Base-by-base conservation (phyloP, 257 asterid species). In the Nicotiana benthamiana region DNA sequence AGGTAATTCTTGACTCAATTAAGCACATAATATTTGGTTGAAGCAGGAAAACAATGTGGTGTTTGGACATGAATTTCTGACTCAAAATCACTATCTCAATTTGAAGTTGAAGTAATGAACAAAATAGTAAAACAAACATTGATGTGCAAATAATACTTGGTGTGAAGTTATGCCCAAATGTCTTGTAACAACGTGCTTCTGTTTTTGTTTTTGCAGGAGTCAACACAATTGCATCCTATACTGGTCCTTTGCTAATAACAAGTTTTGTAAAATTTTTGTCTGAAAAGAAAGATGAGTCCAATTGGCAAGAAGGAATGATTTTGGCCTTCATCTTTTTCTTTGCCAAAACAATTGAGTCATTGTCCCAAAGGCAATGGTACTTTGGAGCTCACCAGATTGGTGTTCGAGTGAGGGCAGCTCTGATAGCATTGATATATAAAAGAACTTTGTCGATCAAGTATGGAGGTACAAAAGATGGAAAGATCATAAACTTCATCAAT, bases 361-460 rank as follows among this genome's bases (percentile, higher is more conserved):
- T 94, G 12, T 90, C 94, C 61, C 98, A 94, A 83, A 90, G 98
- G 72, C 97, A 89, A 78, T 94, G 98, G 98, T 93, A 93, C 74
- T 93, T 94, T 59, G 98, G 98, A n/a, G 91, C 96, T 43, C 93
- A 82, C 46, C 90, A 94, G 1, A 90, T 93, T 20, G 98, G 97
- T 11, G 86, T 91, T 75, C 83, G 94, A 62, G 86, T 93, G 43
- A 83, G 91, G 80, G 96, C 96, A 1, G 92, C 97, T 79, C 81
- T 94, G 7, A 90, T 88, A 93, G 96, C 91, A n/a, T 70, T 90
- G 83, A 83, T 90, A 84, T 92, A 93, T 86, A 88, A 90, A 79
- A 92, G 85, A 77, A 88, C 92, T 6, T 78, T 93, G 72, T 84
- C 92, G 18, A 68, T 87, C 9, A 91, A 90, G 52, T 86, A 89